Base-by-base conservation (phyloP, 352 stramenopile genomes). In the Phytophthora boehmeriae region DNA sequence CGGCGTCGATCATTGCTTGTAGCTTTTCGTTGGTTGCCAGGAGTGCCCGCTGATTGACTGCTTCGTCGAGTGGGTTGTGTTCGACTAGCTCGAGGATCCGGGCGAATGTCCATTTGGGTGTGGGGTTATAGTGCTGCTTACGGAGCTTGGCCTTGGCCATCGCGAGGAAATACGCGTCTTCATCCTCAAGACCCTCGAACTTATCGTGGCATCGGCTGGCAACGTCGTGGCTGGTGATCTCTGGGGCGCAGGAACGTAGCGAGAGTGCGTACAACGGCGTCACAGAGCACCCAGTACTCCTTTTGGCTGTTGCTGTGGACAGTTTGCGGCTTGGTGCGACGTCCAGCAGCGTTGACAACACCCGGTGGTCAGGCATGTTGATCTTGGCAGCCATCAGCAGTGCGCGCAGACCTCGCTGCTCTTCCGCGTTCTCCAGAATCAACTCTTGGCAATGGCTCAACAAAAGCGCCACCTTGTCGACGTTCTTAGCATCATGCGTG, bases 11-110 rank as follows among this genome's bases (percentile, higher is more conserved):
- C 45, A 78, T 71, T n/a, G 39, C 19, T 23, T 60, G 45, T 14
- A 92, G 60, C 39, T 90, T 93, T 39, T 77, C 58, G 51, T 90
- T 89, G 16, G 82, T 75, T 10, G 79, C 81, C 6, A 88, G 58
- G 0, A 91, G 52, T n/a, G 76, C 54, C 8, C 84, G 79, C 47
- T 86, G 77, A 17, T 86, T 67, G 11, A 90, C 58, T 0, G 79
- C 80, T 35, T 89, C 80, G 39, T 93, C 74, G 5, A 81, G 32
- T 10, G 84, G 81, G 39, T 91, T 90, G 10, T 55, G 59, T 35
- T 88, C 81, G 49, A 93, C 72, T 8, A 90, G 41, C 3, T 62
- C 39, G 1, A 91, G 54, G 6, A 93, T 91, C 48, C 75, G 68
- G 8, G 30, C 19, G 38, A 87, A 81, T 0, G 68, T 55, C 81